Conservation (phyloP, 192 early-diverging fungal species). For the Entophlyctis luteolus region DNA sequence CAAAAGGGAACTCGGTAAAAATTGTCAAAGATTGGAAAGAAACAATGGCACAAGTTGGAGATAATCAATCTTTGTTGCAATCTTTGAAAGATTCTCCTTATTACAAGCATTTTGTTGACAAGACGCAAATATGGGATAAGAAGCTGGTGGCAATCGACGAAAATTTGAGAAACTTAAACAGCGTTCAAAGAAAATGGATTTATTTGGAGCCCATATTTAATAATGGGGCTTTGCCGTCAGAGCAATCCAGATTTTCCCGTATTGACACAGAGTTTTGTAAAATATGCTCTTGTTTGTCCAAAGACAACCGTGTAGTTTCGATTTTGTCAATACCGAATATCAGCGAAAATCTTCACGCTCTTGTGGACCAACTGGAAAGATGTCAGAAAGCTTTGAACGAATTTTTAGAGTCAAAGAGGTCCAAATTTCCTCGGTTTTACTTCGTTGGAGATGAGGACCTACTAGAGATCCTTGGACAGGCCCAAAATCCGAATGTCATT, state of each 20-base stretch:
- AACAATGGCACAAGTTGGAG: slow-evolving; percentile 54
- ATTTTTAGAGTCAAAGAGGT: slow-evolving; percentile 53
- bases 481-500: slow-evolving; percentile 57
- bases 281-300: slow-evolving; percentile 38
- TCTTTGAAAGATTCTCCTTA: slow-evolving; percentile 60
- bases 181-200: slow-evolving; percentile 55
- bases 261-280: slow-evolving; percentile 52
- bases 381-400: slow-evolving; percentile 62
- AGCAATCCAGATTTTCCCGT: slow-evolving; percentile 45
- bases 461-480: slow-evolving; percentile 56
- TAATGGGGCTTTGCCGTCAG: slow-evolving; percentile 48
- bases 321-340: slow-evolving; percentile 39
- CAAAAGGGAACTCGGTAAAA: slow-evolving; percentile 38
- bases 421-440: slow-evolving; percentile 54
- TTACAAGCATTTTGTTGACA: slow-evolving; percentile 54
- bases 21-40: slow-evolving; percentile 62
- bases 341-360: slow-evolving; percentile 35
- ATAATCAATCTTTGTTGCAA: slow-evolving; percentile 55
- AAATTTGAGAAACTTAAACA: slow-evolving; percentile 46
- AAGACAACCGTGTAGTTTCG: slow-evolving; percentile 44
- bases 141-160: slow-evolving; percentile 52
- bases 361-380: slow-evolving; percentile 55
- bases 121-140: slow-evolving; percentile 46
- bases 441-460: slow-evolving; percentile 61
- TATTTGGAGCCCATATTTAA: slow-evolving; percentile 63